A percentile compares a stretch with the other conserved stretches of the same genome.
phyloP scores from a whole-genome alignment of 2,329 filamentous ascomycete genomes.

The Aspergillus bombycis region DNA sequence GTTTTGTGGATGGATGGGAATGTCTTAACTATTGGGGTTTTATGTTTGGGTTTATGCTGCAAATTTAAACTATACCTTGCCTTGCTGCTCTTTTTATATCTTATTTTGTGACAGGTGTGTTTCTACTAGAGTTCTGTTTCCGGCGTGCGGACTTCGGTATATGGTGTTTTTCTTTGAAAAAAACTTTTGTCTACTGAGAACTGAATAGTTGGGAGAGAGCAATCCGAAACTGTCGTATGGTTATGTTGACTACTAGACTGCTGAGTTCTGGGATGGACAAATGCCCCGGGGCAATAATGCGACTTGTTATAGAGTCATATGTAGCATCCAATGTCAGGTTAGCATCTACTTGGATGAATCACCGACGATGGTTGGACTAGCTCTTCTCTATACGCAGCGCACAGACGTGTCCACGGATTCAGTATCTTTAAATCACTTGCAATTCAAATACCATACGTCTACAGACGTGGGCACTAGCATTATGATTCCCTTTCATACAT shows the following conservation, averaged over 20 bases:
- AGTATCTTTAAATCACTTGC: not conserved
- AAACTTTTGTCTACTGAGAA: not conserved
- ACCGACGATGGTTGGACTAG: not conserved
- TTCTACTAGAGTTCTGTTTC: constrained; percentile 14
- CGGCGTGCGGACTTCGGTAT: constrained; percentile 4
- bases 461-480: constrained; percentile 20
- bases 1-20: not conserved
- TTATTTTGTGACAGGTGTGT: constrained; percentile 18
- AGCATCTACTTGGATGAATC: no score
- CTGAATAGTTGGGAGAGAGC: constrained; percentile 1
- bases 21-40: not conserved
- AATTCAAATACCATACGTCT: constrained; percentile 12
- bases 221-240: not conserved
- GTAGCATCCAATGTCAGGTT: not conserved
- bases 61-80: constrained; percentile 2
- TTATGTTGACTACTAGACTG: not conserved
- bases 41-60: not conserved
- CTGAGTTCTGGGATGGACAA: not conserved
- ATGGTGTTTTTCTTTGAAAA: constrained; percentile 1
- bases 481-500: constrained; percentile 24
- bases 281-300: not conserved
- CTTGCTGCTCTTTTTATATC: constrained; percentile 1
- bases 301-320: not conserved
- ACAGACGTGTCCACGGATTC: no score
- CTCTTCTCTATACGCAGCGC: no score